Evolutionary conservation across 148 eudicot genomes (phyloP), one percentile per base, ranked within the genome.

Genomic region (Talinum fruticosum): DNA sequence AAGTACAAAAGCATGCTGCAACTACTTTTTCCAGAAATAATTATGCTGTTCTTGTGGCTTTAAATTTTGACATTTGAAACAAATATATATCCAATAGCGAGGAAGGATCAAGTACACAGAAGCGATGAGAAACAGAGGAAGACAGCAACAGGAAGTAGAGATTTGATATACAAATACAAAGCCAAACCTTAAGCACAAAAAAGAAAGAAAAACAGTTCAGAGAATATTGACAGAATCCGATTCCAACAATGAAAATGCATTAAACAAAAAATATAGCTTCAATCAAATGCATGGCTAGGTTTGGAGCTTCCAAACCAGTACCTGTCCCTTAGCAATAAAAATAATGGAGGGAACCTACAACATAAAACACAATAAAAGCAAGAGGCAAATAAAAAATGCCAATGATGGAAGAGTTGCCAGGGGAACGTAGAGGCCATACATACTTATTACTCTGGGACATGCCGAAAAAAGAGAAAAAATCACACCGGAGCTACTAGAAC

Each of bases 1-100:
- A 36, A 74, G 26, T 65, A 57, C 4, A 59, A 74, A 74, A 59
- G 38, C 10, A 8, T 15, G 51, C 68, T 74, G 69, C 34, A 36
- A 24, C 23, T 7, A 24, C 34, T 54, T 59, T 54, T 59, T 74
- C 14, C 32, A 23, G 33, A 14, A 74, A 54, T 53, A 61, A 44
- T 7, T 54, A 59, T 1, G 15, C 24, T 13, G 51, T 61, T 59
- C 29, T 24, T 10, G 6, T 61, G 30, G 35, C 26, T 51, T 12
- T 6, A 5, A 18, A 13, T 24, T 74, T 13, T 33, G 8, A 59
- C 3, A 37, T 38, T 37, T 74, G 35, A 59, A 36, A 33, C 34
- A 61, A 54, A 51, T 3, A 73, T 2, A 57, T 28, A n/a, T 15
- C 73, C 65, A 35, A 51, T 24, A 53, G 51, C 47, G 34, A 74